A percentile compares a stretch with the other conserved stretches of the same genome.
These are phyloP conservation scores for Eucalyptus regnans DNA, from an alignment of 345 rosid genomes.

Conservation along the genomic window DNA sequence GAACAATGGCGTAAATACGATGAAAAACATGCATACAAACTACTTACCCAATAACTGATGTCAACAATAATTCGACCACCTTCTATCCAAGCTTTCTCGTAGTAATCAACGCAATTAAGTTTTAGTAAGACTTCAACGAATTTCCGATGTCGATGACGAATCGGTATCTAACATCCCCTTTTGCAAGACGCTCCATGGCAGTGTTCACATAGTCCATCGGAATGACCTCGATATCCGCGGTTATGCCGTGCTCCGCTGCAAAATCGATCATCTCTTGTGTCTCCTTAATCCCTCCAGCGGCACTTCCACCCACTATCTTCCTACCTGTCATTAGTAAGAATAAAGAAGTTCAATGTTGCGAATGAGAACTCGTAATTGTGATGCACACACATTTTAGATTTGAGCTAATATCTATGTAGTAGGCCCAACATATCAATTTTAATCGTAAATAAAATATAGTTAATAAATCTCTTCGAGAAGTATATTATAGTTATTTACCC, in stretches of 20 bases:
- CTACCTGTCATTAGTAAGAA: slow-evolving; percentile 9
- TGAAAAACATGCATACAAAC: neutral
- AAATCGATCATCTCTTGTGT: slow-evolving; percentile 48
- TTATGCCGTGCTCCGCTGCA: slow-evolving; percentile 29
- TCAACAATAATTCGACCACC: neutral
- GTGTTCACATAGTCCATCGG: slow-evolving; percentile 33
- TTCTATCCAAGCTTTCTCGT: neutral
- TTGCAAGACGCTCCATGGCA: slow-evolving; percentile 36
- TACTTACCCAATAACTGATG: neutral
- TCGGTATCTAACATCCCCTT: slow-evolving; percentile 44
- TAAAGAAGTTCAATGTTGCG: no score
- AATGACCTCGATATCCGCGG: slow-evolving; percentile 38
- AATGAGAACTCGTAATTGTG: neutral
- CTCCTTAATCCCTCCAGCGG: slow-evolving; percentile 46
- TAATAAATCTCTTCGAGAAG: neutral
- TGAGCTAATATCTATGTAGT: neutral
- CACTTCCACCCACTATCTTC: slow-evolving; percentile 33
- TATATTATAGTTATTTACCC: neutral
- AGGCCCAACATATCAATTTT: neutral
- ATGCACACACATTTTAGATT: neutral
- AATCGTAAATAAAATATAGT: neutral
- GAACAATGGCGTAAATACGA: neutral
- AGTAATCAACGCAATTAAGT: neutral
- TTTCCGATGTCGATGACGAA: slow-evolving; percentile 41
- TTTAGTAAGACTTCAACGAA: neutral